Base-by-base conservation (phyloP, 1,139 yeast species). In the Candida neerlandica region DNA sequence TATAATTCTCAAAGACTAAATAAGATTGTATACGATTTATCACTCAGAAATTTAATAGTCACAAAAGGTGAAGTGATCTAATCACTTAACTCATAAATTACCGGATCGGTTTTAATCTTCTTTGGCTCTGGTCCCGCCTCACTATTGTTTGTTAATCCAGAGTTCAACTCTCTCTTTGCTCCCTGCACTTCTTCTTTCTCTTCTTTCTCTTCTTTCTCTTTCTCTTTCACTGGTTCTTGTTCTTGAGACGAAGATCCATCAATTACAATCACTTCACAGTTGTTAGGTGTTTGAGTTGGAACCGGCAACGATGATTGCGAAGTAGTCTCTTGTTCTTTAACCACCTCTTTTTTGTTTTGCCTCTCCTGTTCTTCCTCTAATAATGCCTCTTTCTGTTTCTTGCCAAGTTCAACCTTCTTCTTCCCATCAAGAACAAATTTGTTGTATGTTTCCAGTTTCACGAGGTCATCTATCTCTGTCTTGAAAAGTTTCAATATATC, bases 361-460 rank as follows among this genome's bases (percentile, higher is more conserved):
- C 32, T 30, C 33, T 19, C 39, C n/a, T 18, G 14, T 26, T 39
- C 21, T 23, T 34, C 45, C 12, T 29, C 42, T 3, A 41, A 9
- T 34, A 39, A 27, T 21, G 10, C n/a, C n/a, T 40, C 43, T n/a
- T 43, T 43, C 23, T 42, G 40, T 34, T 43, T 26, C 34, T 16
- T 18, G 12, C 42, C 26, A 10, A 15, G 32, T 30, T 40, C 46
- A 15, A 39, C 29, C 4, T 41, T 30, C 29, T 21, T 14, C 15
- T 41, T 41, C 23, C 21, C 38, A 12, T 15, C 18, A 10, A 18
- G n/a, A 29, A 71, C 67, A 52, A 65, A 70, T 3, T 63, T 66
- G 54, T 71, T 73, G 51, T 65, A 69, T 1, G 70, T 55, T 10
- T 67, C 62, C 0, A 78, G 75, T 3, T 60, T 56, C 39, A 69